phyloP scores from a whole-genome alignment of 129 eudicot species.

The Escallonia herrerae region DNA sequence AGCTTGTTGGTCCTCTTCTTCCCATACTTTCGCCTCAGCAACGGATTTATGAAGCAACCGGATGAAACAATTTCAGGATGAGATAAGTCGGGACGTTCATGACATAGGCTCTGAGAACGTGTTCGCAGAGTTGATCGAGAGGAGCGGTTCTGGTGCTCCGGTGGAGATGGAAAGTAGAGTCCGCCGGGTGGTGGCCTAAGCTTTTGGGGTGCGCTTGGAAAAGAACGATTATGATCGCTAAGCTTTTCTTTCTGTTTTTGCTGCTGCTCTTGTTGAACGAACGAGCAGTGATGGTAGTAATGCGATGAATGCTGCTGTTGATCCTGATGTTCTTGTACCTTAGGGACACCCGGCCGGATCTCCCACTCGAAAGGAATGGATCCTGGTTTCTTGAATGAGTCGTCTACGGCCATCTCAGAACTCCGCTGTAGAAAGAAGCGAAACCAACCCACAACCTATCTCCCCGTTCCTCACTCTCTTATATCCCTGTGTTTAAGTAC shows the following conservation, averaged over 20 bases:
- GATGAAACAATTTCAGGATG: slow-evolving; percentile 34
- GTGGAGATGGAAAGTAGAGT: slow-evolving; percentile 23
- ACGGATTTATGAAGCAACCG: slow-evolving; percentile 42
- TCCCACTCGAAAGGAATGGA: slow-evolving; percentile 81
- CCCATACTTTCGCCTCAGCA: slow-evolving; percentile 19
- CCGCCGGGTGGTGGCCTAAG: slow-evolving; percentile 57
- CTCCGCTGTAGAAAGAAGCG: background rate
- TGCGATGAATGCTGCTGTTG: slow-evolving; percentile 2
- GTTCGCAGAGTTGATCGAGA: slow-evolving; percentile 13
- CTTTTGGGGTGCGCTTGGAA: slow-evolving; percentile 23
- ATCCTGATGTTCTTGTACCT: slow-evolving; percentile 21
- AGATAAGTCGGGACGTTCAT: slow-evolving; percentile 1
- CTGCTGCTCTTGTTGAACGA: background rate
- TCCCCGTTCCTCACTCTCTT: background rate
- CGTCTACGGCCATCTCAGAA: slow-evolving; percentile 31
- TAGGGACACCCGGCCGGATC: slow-evolving; percentile 89
- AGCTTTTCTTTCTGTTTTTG: slow-evolving; percentile 5
- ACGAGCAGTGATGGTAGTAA: slow-evolving; percentile 4
- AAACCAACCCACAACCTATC: background rate
- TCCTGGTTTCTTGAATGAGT: slow-evolving; percentile 61
- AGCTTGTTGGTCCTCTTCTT: slow-evolving; percentile 29
- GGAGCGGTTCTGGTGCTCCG: slow-evolving; percentile 30
- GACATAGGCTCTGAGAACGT: slow-evolving; percentile 12
- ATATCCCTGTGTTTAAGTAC: background rate
- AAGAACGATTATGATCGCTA: slow-evolving; percentile 24